phyloP scores from a whole-genome alignment of 305 asterid species.

The Fraxinus angustifolia region DNA sequence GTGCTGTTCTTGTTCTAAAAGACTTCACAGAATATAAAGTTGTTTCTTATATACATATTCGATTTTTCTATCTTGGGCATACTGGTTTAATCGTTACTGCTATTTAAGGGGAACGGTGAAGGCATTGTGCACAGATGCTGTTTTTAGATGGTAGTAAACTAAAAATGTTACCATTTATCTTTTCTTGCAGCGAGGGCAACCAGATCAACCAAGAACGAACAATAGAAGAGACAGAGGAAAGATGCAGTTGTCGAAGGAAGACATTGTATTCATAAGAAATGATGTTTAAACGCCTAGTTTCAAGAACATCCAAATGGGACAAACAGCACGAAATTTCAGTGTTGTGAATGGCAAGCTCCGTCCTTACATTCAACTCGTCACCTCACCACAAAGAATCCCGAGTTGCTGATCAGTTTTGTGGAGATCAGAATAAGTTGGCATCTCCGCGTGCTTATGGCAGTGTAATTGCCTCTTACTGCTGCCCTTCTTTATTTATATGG shows the following conservation, averaged over 20 bases:
- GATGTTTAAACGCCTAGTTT: constrained; percentile 9
- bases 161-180: background rate
- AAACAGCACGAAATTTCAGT: background rate
- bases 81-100: background rate
- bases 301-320: background rate
- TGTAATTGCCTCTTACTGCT: background rate
- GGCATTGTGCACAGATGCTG: background rate
- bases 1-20: background rate
- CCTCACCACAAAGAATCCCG: background rate
- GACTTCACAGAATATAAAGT: background rate
- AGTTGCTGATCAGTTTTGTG: background rate
- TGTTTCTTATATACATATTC: background rate
- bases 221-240: constrained; percentile 59
- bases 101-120: background rate
- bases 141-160: background rate
- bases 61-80: background rate
- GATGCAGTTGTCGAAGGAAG: constrained; percentile 60
- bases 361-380: constrained; percentile 1
- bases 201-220: constrained; percentile 36
- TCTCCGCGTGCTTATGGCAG: background rate
- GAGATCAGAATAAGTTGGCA: background rate
- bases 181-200: constrained; percentile 57
- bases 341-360: background rate
- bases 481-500: background rate
- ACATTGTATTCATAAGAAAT: constrained; percentile 41